phyloP scores from a whole-genome alignment of 1,284 basidiomycete genomes.

The Ceraceosorus guamensis region DNA sequence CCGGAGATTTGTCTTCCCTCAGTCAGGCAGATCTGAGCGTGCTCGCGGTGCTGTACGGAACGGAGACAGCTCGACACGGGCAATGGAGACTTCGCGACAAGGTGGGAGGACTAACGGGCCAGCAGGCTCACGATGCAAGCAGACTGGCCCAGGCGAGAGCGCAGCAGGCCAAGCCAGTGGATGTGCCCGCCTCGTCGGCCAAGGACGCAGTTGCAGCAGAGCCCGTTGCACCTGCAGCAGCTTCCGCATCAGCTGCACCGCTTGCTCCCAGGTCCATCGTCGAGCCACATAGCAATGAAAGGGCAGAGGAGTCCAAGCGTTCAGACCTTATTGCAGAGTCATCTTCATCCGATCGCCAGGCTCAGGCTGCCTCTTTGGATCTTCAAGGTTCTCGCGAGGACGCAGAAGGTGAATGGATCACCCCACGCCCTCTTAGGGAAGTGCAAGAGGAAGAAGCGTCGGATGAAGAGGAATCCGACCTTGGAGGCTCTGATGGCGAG shows the following conservation, averaged over 20 bases:
- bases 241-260: not conserved
- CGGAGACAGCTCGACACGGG: conserved; percentile 59
- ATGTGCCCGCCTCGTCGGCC: not conserved
- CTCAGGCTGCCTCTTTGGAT: conserved; percentile 3
- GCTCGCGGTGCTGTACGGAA: conserved; percentile 75
- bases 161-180: conserved; percentile 2
- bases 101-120: conserved; percentile 46
- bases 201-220: conserved; percentile 1
- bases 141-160: no score
- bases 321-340: not conserved
- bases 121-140: conserved; percentile 16
- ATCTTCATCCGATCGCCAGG: not conserved
- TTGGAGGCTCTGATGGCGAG: conserved; percentile 67
- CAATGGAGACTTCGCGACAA: conserved; percentile 53
- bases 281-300: no score
- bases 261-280: no score
- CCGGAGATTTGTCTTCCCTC: conserved; percentile 89
- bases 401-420: conserved; percentile 16
- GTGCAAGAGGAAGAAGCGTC: not conserved
- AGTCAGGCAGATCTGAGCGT: conserved; percentile 86
- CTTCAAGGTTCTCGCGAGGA: not conserved
- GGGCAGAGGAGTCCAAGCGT: no score
- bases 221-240: not conserved
- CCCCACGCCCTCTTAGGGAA: not conserved
- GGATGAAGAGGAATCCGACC: conserved; percentile 34